These are phyloP conservation scores for Sphagnum tenellum DNA, from an alignment of 225 moss, liverwort and hornwort genomes.

Conservation along the genomic window DNA sequence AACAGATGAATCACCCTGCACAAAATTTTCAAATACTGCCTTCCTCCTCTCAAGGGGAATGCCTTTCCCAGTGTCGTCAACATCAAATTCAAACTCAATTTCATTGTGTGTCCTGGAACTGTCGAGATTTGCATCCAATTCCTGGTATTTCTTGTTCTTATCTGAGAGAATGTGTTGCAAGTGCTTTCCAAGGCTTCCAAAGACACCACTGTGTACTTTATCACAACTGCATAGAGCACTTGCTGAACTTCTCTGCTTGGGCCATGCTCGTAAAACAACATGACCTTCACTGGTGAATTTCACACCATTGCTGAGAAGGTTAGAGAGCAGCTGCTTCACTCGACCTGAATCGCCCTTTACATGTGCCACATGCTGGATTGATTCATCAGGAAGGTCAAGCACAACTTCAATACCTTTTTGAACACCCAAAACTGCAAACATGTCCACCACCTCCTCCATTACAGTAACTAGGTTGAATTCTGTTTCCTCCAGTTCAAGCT, in stretches of 20 bases:
- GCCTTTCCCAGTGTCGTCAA: constrained; percentile 50
- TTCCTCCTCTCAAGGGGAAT: constrained; percentile 31
- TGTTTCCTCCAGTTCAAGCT: constrained; percentile 33
- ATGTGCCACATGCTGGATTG: constrained; percentile 24
- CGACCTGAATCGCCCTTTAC: constrained; percentile 37
- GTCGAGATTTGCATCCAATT: constrained; percentile 6
- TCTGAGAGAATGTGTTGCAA: constrained; percentile 17
- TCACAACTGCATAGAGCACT: constrained; percentile 5
- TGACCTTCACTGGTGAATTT: constrained; percentile 41
- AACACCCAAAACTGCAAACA: constrained; percentile 48
- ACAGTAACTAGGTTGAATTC: constrained; percentile 40
- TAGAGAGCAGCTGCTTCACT: constrained; percentile 37
- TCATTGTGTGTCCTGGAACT: constrained; percentile 7
- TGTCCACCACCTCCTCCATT: constrained; percentile 45
- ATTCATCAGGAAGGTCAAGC: constrained; percentile 41
- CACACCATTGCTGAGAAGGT: constrained; percentile 43
- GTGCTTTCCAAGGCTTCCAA: constrained; percentile 18
- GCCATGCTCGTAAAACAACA: constrained; percentile 46
- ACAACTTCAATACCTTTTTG: constrained; percentile 42
- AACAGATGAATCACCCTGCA: constrained; percentile 33
- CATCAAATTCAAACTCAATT: constrained; percentile 43
- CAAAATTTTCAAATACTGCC: constrained; percentile 52
- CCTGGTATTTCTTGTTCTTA: constrained; percentile 8
- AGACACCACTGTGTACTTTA: constrained; percentile 10
- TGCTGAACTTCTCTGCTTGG: constrained; percentile 15